A percentile compares a stretch with the other conserved stretches of the same genome.
phyloP scores from a whole-genome alignment of 2,329 filamentous ascomycete genomes.

The Microdochium bolleyi region DNA sequence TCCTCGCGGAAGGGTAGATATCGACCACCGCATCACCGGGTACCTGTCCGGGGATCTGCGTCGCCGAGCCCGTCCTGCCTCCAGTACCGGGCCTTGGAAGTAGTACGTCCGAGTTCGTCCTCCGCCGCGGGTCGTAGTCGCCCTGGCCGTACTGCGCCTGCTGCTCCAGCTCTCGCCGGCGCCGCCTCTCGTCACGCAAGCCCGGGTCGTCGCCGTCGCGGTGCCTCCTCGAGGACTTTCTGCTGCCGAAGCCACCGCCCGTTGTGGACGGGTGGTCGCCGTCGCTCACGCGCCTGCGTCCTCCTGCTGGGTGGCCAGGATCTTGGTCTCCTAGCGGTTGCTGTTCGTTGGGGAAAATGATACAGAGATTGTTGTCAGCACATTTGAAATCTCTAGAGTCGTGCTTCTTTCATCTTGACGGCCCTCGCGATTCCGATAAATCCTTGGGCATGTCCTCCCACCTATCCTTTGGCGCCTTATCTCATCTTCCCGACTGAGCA shows the following conservation, averaged over 20 bases:
- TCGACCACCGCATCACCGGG: neutral
- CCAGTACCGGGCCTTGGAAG: neutral
- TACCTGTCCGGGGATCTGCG: neutral
- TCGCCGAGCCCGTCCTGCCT: neutral
- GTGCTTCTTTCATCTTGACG: too few species aligned
- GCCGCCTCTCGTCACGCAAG: neutral
- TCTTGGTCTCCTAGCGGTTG: neutral
- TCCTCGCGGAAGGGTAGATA: neutral
- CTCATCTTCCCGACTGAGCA: too few species aligned
- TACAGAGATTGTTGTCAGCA: too few species aligned
- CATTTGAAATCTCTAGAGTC: too few species aligned
- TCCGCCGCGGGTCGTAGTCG: neutral
- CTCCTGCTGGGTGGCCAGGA: neutral
- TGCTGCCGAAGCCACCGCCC: neutral
- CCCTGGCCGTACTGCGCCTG: neutral
- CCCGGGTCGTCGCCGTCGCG: neutral
- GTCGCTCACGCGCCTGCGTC: neutral
- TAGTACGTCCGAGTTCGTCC: neutral
- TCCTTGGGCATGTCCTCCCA: too few species aligned
- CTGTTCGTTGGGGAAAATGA: too few species aligned
- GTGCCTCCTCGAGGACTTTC: neutral
- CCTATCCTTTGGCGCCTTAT: too few species aligned
- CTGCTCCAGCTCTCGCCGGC: neutral
- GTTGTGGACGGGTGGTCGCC: neutral
- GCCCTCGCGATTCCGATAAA: too few species aligned